phyloP scores from a whole-genome alignment of 2,329 filamentous ascomycete genomes.

The Herpomyces periplanetae region DNA sequence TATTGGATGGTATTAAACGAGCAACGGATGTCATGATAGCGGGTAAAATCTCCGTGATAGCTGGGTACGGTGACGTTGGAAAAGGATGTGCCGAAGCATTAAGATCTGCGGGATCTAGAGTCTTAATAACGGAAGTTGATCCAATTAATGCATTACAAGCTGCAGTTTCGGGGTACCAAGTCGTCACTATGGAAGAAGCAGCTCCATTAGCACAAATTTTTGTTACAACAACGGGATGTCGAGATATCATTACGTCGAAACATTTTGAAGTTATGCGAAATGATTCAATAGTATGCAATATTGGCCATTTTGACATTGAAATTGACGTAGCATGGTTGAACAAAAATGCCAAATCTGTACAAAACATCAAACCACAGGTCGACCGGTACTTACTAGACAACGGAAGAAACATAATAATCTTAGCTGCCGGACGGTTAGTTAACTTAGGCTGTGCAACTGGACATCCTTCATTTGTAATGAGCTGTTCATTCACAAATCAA shows the following conservation, averaged over 20 bases:
- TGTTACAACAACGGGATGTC: constrained; percentile 93
- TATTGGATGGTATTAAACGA: constrained; percentile 98
- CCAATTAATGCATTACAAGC: constrained; percentile 98
- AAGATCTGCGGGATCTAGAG: constrained; percentile 80
- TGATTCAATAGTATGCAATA: constrained; percentile 97
- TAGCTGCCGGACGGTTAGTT: constrained; percentile 91
- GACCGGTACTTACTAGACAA: constrained; percentile 82
- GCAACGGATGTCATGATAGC: constrained; percentile 99
- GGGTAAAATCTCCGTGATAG: constrained; percentile 88
- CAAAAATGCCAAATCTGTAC: constrained; percentile 60
- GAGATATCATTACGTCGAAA: constrained; percentile 62
- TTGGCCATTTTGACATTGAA: constrained; percentile 98
- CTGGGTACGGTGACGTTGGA: constrained; percentile 92
- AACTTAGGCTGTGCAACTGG: constrained; percentile 97
- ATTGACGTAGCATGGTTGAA: constrained; percentile 99
- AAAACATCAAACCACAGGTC: constrained; percentile 99
- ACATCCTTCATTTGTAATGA: constrained; percentile 99
- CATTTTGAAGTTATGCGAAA: constrained; percentile 91
- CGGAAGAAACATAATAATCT: constrained; percentile 87
- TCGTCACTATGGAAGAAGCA: constrained; percentile 92
- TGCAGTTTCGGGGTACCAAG: constrained; percentile 82
- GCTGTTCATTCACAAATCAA: constrained; percentile 99
- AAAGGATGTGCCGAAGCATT: constrained; percentile 94
- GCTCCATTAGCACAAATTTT: constrained; percentile 71
- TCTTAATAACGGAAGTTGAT: constrained; percentile 83